Percentiles rank a stretch among this genome's conserved stretches.
These are phyloP conservation scores for Cyclotella baltica DNA, from an alignment of 108 stramenopile species.

Conservation along the genomic window DNA sequence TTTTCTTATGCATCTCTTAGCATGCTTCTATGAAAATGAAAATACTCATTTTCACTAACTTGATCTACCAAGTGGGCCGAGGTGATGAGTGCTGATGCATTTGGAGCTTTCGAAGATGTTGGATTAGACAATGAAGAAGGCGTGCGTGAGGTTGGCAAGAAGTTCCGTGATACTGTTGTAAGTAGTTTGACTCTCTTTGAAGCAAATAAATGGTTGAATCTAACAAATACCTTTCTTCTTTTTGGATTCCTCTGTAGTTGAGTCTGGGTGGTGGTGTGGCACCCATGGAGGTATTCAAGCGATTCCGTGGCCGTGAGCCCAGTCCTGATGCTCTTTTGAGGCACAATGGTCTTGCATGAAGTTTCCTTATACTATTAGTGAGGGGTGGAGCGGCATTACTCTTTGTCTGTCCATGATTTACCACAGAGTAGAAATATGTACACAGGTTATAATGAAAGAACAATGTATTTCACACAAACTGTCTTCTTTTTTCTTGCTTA, in stretches of 20 bases:
- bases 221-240: not conserved
- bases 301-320: constrained; percentile 96
- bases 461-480: too few species aligned
- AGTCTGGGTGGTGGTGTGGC: constrained; percentile 89
- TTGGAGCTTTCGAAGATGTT: constrained; percentile 98
- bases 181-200: not conserved
- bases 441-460: too few species aligned
- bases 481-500: too few species aligned
- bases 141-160: constrained; percentile 78
- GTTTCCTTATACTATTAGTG: too few species aligned
- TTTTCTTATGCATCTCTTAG: too few species aligned
- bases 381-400: too few species aligned
- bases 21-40: too few species aligned
- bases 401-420: too few species aligned
- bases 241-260: constrained; percentile 34
- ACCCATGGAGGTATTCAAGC: constrained; percentile 93
- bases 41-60: too few species aligned
- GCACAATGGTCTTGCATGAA: constrained; percentile 94
- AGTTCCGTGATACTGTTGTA: constrained; percentile 93
- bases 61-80: constrained; percentile 98
- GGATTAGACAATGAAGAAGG: constrained; percentile 96
- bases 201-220: too few species aligned
- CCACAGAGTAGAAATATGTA: too few species aligned
- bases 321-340: constrained; percentile 94
- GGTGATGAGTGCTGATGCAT: constrained; percentile 98